Percentiles rank a stretch among this genome's conserved stretches.
Conservation (phyloP, 2,329 filamentous ascomycete species). For the Neocatenulostroma microsporum region DNA sequence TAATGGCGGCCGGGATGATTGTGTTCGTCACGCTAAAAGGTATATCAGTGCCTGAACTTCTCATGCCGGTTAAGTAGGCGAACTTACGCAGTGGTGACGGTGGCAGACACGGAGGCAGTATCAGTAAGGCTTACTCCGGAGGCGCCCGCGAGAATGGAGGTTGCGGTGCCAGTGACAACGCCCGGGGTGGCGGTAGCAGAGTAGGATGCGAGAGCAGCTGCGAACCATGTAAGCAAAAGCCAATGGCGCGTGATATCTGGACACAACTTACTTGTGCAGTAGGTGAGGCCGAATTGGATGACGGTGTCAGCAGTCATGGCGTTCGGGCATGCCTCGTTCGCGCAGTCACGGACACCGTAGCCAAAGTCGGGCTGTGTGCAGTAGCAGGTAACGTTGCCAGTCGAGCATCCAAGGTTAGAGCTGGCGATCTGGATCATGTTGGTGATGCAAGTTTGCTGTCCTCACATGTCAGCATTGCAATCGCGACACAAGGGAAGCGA, state of each 20-base stretch:
- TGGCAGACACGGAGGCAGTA: slow-evolving; percentile 9
- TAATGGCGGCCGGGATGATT: no score
- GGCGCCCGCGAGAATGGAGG: slow-evolving; percentile 4
- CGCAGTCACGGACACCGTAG: slow-evolving; percentile 34
- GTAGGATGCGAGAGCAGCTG: slow-evolving; percentile 11
- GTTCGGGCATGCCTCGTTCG: slow-evolving; percentile 28
- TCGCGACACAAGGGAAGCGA: not conserved
- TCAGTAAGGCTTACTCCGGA: slow-evolving; percentile 5
- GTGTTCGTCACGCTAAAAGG: not conserved
- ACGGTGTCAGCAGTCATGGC: slow-evolving; percentile 20
- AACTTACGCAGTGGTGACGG: slow-evolving; percentile 10
- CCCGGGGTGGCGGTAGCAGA: slow-evolving; percentile 15
- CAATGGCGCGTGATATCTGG: not conserved
- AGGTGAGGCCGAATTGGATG: slow-evolving; percentile 28
- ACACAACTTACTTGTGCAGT: slow-evolving; percentile 24
- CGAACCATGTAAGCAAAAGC: slow-evolving; percentile 5
- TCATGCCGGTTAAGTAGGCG: slow-evolving; percentile 2
- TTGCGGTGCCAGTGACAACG: slow-evolving; percentile 6
- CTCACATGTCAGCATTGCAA: slow-evolving; percentile 9
- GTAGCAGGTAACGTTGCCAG: slow-evolving; percentile 28
- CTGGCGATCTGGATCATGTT: slow-evolving; percentile 30
- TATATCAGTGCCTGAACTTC: no score
- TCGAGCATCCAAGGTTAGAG: slow-evolving; percentile 24
- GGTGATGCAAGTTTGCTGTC: slow-evolving; percentile 29
- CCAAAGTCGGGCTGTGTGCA: slow-evolving; percentile 31